Conservation (phyloP, 2,329 filamentous ascomycete genomes). For the Penicillium expansum region DNA sequence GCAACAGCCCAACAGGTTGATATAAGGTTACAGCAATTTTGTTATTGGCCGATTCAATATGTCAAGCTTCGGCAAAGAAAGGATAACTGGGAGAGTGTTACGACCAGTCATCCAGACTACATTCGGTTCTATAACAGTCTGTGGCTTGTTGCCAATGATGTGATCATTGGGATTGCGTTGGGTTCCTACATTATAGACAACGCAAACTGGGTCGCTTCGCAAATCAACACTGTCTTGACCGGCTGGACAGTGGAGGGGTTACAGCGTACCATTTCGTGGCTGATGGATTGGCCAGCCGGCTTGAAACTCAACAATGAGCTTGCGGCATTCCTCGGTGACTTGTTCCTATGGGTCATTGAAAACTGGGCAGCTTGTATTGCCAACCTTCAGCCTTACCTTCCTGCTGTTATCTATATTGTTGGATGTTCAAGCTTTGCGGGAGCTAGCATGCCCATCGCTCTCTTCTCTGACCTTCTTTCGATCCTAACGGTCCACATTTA, state of each 20-base stretch:
- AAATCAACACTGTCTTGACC: constrained; percentile 72
- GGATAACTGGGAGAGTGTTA: constrained; percentile 92
- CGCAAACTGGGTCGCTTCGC: constrained; percentile 73
- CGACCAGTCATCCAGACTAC: constrained; percentile 92
- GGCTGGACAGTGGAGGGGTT: constrained; percentile 86
- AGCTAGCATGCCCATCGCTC: constrained; percentile 92
- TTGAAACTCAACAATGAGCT: constrained; percentile 93
- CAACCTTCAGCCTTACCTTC: constrained; percentile 74
- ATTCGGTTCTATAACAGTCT: constrained; percentile 98
- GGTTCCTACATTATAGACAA: constrained; percentile 98
- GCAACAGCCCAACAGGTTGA: constrained; percentile 97
- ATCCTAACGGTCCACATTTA: constrained; percentile 94
- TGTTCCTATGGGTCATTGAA: constrained; percentile 98
- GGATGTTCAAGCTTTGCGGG: constrained; percentile 94
- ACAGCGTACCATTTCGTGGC: constrained; percentile 85
- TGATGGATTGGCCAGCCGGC: constrained; percentile 93
- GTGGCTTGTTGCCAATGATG: constrained; percentile 97
- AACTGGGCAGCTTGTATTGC: constrained; percentile 91
- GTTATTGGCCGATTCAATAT: constrained; percentile 98
- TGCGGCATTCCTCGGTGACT: constrained; percentile 86
- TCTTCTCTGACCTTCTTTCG: constrained; percentile 91
- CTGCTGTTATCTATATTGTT: constrained; percentile 84
- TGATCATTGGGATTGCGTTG: constrained; percentile 95
- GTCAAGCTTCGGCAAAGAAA: constrained; percentile 85
- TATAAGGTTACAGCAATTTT: constrained; percentile 95